These are phyloP conservation scores for Mycena epipterygia DNA, from an alignment of 768 basidiomycete species.

Conservation along the genomic window DNA sequence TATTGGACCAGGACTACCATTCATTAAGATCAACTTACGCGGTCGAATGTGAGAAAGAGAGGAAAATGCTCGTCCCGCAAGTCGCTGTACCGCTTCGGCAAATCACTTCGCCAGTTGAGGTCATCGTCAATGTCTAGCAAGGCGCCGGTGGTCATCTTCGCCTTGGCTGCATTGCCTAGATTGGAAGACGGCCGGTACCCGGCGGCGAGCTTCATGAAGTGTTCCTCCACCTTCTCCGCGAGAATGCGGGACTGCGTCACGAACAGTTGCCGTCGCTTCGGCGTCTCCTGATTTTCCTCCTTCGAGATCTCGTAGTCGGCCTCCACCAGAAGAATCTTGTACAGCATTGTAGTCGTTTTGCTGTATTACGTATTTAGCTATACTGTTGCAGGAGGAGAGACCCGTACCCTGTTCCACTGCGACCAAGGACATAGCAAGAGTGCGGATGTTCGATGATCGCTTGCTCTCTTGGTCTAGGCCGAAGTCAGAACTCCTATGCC, in stretches of 20 bases:
- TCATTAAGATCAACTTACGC: constrained; percentile 51
- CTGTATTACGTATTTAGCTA: not conserved
- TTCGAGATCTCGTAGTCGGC: constrained; percentile 60
- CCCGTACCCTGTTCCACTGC: constrained; percentile 80
- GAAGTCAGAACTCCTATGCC: not conserved
- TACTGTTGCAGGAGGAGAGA: not conserved
- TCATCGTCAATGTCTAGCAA: constrained; percentile 61
- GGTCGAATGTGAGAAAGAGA: constrained; percentile 76
- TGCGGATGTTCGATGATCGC: constrained; percentile 69
- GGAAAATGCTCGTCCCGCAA: constrained; percentile 76
- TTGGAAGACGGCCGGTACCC: constrained; percentile 19
- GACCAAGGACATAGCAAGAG: constrained; percentile 76
- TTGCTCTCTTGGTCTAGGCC: constrained; percentile 59
- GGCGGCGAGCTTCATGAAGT: constrained; percentile 66
- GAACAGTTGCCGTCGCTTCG: constrained; percentile 76
- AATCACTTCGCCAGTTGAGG: constrained; percentile 52
- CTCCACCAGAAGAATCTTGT: constrained; percentile 81
- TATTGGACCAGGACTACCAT: too few species aligned
- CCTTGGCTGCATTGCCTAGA: constrained; percentile 2
- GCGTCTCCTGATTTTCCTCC: constrained; percentile 15
- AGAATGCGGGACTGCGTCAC: constrained; percentile 78
- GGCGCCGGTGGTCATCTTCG: constrained; percentile 34
- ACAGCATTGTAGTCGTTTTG: constrained; percentile 72
- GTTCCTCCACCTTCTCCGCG: constrained; percentile 78
- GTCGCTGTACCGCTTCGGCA: constrained; percentile 68